Base-by-base conservation (phyloP, 257 asterid genomes). In the Agastache rugosa region DNA sequence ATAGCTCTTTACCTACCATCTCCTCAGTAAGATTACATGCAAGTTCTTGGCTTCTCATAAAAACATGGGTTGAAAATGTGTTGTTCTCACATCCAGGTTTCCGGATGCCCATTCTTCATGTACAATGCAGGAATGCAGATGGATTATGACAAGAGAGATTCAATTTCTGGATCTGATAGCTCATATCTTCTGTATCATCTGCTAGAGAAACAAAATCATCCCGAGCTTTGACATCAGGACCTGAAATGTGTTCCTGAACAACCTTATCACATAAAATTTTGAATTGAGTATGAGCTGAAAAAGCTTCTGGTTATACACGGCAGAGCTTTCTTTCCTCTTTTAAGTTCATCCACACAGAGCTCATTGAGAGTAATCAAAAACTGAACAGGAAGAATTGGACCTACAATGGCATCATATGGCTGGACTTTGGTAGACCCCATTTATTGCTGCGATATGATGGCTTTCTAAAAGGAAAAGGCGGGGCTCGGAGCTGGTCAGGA, bases 321-420 rank as follows among this genome's bases (percentile, higher is more conserved):
- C 71, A 41, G 61, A 35, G 63, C 39, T 73, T 73, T 50, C 73
- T 73, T 75, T 68, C 78, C 44, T 50, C 68, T n/a, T 64, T 83
- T 81, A 31, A n/a, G 77, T 19, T 81, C 90, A 34, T 86, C 85
- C 22, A 31, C 12, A 51, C 15, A 73, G 7, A 84, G 76, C 55
- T 70, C 65, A 42, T 82, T 80, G 73, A 92, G 96, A 70, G 85
- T 79, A 10, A 78, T 76, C 83, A 88, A 69, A 71, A 90, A 74
- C 47, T 77, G 94, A 83, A 81, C 79, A 51, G 97, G 91, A 72
- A 90, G 74, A 47, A 82, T 22, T 9, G 90, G 86, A 56, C 88
- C 87, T 17, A 80, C 84, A 66, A 80, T 70, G 23, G 78, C 53
- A 75, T 78, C 69, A 39, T 80, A 63, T 41, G 89, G 87, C 70